These are phyloP conservation scores for Articulospora tetracladia DNA, from an alignment of 495 filamentous ascomycete species.

Conservation along the genomic window DNA sequence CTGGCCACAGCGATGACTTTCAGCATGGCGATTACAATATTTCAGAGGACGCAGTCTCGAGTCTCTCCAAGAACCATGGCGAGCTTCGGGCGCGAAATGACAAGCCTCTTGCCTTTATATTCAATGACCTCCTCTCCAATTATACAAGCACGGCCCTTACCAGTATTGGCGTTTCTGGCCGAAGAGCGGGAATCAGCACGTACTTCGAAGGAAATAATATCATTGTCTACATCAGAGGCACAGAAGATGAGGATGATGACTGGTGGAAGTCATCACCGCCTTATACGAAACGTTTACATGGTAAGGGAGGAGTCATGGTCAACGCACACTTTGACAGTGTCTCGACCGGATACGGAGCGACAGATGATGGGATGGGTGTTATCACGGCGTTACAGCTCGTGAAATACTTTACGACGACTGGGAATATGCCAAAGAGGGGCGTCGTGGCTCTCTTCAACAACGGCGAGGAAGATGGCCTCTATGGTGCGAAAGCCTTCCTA, in stretches of 20 bases:
- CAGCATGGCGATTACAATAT: too few species aligned
- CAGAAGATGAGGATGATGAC: conserved; percentile 58
- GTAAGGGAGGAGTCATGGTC: conserved; percentile 77
- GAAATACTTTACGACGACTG: conserved; percentile 75
- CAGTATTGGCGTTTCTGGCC: conserved; percentile 17
- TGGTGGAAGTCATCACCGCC: conserved; percentile 54
- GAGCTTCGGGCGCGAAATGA: conserved; percentile 3
- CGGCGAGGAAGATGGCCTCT: conserved; percentile 90
- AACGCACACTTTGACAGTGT: conserved; percentile 97
- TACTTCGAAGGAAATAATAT: conserved; percentile 96
- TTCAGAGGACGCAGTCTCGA: neutral
- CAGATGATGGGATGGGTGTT: conserved; percentile 89
- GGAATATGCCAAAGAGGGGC: conserved; percentile 72
- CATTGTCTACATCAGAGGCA: conserved; percentile 84
- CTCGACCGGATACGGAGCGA: conserved; percentile 82
- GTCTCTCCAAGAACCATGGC: neutral
- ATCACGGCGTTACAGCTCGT: conserved; percentile 84
- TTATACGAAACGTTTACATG: conserved; percentile 40
- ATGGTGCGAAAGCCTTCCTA: conserved; percentile 83
- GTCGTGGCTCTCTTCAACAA: conserved; percentile 90
- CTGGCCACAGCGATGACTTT: too few species aligned
- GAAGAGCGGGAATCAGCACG: conserved; percentile 43
- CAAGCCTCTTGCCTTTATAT: conserved; percentile 39
- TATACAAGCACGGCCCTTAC: conserved; percentile 48
- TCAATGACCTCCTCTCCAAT: conserved; percentile 80